Base-by-base conservation (phyloP, 2,329 filamentous ascomycete species). In the Phialophora expanda region DNA sequence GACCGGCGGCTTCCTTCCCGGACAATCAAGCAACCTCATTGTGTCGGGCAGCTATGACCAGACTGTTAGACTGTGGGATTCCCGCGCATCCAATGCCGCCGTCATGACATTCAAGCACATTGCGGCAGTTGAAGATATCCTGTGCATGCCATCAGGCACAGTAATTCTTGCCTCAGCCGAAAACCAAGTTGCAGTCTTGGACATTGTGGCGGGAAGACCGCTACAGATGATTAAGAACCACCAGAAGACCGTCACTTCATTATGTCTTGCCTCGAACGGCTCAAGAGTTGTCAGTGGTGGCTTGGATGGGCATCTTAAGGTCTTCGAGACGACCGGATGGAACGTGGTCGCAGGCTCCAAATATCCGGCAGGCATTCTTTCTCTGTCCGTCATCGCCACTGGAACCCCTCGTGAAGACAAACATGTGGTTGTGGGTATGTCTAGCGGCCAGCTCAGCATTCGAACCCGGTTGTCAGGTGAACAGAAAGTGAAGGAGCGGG, bases 101-200 rank as follows among this genome's bases (percentile, higher is more conserved):
- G 92, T 93, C 70, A 95, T 99, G 89, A 92, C 90, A 0, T 98
- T 99, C 82, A 95, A 96, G 82, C 93, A 97, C 81, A 86, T 88
- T n/a, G 90, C 91, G 17, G 90, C 94, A 1, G 86, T 99, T 24
- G 95, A 99, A 78, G 85, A 88, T 59, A 90, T 99, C n/a, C 83
- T 98, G 4, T 89, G 94, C 6, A 88, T 97, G 80, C 89, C 91
- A 8, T 91, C 91, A 1, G 93, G 92, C 56, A 97, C 93, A 4
- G 93, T 91, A 3, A 83, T 99, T 26, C 85, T 97, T 38, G 93
- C 93, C 12, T 87, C 94, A 2, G 88, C 93, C 20, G 93, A 91
- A 65, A 96, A 91, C 75, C 87, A 91, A 68, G 92, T 99, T 74
- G 93, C 91, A 5, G 92, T 99, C 11, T 85, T 99, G 68, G 95